Evolutionary conservation across 495 filamentous ascomycete species (phyloP), one percentile per base, ranked within the genome.

Genomic region (Penicillium manginii): DNA sequence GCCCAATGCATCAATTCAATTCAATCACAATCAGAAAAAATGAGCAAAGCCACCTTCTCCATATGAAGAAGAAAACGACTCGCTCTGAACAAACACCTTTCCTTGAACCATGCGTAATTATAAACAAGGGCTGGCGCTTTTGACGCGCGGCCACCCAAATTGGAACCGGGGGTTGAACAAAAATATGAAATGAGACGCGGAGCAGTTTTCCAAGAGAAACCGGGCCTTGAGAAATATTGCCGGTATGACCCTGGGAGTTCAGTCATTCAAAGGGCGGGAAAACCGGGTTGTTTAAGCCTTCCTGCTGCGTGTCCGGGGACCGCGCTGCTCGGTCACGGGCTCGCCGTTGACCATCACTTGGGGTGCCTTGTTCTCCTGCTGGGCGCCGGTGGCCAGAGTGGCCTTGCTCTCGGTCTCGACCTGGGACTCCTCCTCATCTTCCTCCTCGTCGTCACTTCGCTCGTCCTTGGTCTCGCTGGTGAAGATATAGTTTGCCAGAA

Each of bases 381-480:
- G 72, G 18, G 52, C 46, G 47, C 72, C 73, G 21, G 70, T 74
- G 29, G 72, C 65, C 31, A 71, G 47, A 15, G 64, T 61, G 37
- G 70, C 71, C 42, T 68, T 66, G 51, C 53, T 59, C 19, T 65
- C 67, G 7, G 49, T 47, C 33, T 68, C 56, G 40, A 64, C 57
- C 37, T 68, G 54, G 37, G 66, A 55, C 37, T 66, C 66, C 26
- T 76, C 77, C 50, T 83, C 78, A 10, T 82, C 79, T 14, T 78
- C 74, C 2, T 81, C 82, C 53, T 86, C 85, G 51, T 86, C 78
- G n/a, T 88, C 85, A 53, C 85, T 87, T 60, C 85, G 71, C 50
- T 82, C 80, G 57, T 88, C 85, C 56, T 82, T 74, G 8, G 63
- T 66, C 19, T 79, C 73, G 46, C 74, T 79, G 62, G 66, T 75